These are phyloP conservation scores for Wickerhamomyces pijperi DNA, from an alignment of 805 yeast species.

Conservation along the genomic window DNA sequence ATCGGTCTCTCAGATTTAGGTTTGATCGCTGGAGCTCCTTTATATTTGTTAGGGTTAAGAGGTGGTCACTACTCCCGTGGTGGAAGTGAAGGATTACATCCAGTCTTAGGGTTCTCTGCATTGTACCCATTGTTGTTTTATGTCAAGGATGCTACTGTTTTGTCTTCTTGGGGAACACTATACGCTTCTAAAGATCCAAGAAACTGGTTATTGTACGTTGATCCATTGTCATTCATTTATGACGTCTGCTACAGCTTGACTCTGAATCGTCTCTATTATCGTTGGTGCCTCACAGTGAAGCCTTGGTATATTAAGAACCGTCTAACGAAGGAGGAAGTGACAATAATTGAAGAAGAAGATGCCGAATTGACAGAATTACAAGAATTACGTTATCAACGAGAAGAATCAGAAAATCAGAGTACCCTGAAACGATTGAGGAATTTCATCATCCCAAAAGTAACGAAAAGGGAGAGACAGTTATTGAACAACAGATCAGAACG, in stretches of 20 bases:
- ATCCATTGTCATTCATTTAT: constrained; percentile 10
- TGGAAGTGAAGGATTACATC: constrained; percentile 7
- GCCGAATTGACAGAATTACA: constrained; percentile 5
- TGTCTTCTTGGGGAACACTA: neutral
- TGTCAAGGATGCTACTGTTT: neutral
- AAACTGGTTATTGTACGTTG: constrained; percentile 4
- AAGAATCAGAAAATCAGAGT: constrained; percentile 2
- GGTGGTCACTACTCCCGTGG: constrained; percentile 5
- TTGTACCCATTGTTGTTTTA: neutral
- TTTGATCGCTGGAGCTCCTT: constrained; percentile 21
- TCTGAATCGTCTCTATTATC: constrained; percentile 24
- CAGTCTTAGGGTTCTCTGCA: constrained; percentile 11
- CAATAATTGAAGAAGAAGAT: constrained; percentile 23
- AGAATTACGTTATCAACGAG: neutral
- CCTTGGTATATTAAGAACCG: constrained; percentile 24
- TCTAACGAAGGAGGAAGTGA: constrained; percentile 20
- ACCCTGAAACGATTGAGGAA: constrained; percentile 1
- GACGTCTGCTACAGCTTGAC: constrained; percentile 12
- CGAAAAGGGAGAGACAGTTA: constrained; percentile 1
- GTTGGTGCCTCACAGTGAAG: constrained; percentile 21
- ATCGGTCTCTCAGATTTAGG: constrained; percentile 6
- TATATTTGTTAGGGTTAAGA: constrained; percentile 18
- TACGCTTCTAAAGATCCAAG: constrained; percentile 5
- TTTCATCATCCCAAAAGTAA: too few species aligned
- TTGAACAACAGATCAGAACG: constrained; percentile 10